Percentiles rank a stretch among this genome's conserved stretches.
phyloP scores from a whole-genome alignment of 78 protist species.

The Polysphondylium violaceum region DNA sequence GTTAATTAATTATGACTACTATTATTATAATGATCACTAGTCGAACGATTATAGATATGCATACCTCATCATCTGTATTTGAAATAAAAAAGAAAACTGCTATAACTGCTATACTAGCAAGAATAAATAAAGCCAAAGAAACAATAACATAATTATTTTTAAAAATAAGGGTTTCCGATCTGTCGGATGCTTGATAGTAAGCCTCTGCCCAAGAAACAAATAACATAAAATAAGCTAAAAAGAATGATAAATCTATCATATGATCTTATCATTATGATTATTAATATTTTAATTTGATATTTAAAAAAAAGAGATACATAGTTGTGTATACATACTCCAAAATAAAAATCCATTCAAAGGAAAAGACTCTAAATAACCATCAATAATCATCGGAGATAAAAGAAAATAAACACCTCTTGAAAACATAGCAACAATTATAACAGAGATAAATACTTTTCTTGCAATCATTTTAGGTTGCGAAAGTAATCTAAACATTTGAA shows the following conservation, averaged over 20 bases:
- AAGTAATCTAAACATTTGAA: not conserved
- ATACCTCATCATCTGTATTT: slow-evolving; percentile 1
- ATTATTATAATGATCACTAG: not conserved
- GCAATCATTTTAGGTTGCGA: slow-evolving; percentile 4
- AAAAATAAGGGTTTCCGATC: slow-evolving; percentile 28
- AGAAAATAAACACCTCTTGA: slow-evolving; percentile 44
- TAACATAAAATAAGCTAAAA: slow-evolving; percentile 59
- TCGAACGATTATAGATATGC: too few species aligned
- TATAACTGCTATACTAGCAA: slow-evolving; percentile 15
- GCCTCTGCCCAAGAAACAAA: slow-evolving; percentile 52
- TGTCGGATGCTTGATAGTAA: slow-evolving; percentile 37
- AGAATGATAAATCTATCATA: slow-evolving; percentile 61
- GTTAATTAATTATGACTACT: not conserved
- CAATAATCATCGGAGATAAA: slow-evolving; percentile 12
- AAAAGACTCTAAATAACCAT: slow-evolving; percentile 12
- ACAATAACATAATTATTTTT: not conserved
- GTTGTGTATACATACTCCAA: slow-evolving; percentile 32
- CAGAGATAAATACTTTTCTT: slow-evolving; percentile 12
- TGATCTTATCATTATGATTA: slow-evolving; percentile 39
- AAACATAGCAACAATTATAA: slow-evolving; percentile 41
- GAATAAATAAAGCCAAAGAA: slow-evolving; percentile 1
- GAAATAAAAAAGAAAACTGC: slow-evolving; percentile 31
- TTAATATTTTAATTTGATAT: not conserved
- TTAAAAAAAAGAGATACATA: not conserved
- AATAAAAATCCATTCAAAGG: slow-evolving; percentile 32